Conservation (phyloP, 116 monocot genomes). For the Cymodocea nodosa region DNA sequence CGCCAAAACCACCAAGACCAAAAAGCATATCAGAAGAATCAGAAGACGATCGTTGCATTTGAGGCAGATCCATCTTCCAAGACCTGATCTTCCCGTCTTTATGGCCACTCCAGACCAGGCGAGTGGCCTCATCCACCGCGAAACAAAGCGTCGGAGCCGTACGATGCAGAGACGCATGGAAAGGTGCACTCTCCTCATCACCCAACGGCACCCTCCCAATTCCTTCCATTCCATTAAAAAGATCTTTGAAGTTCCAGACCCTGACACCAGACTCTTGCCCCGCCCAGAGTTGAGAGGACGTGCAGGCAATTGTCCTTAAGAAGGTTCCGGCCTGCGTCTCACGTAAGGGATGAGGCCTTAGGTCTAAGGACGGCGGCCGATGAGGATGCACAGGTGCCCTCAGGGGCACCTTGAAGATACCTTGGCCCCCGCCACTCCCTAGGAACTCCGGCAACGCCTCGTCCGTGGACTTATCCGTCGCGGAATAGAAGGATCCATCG, state of each 20-base stretch:
- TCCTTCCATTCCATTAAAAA: constrained; percentile 15
- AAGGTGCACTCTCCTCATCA: constrained; percentile 84
- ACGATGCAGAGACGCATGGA: constrained; percentile 31
- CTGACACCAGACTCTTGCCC: constrained; percentile 40
- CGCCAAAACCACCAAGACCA: neutral
- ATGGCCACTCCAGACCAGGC: constrained; percentile 82
- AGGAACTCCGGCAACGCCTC: constrained; percentile 51
- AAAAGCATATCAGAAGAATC: neutral
- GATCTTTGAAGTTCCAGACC: constrained; percentile 19
- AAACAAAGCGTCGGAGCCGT: constrained; percentile 62
- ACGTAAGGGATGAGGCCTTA: constrained; percentile 77
- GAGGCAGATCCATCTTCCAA: constrained; percentile 29
- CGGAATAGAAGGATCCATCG: too few relatives aligned
- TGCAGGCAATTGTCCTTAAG: constrained; percentile 50
- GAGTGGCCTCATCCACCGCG: constrained; percentile 44
- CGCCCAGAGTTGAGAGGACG: constrained; percentile 60
- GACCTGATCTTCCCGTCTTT: constrained; percentile 86
- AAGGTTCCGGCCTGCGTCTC: constrained; percentile 88
- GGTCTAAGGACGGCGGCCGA: constrained; percentile 70
- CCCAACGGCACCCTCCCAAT: constrained; percentile 15
- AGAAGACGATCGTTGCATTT: neutral
- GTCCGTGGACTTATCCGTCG: too few relatives aligned
- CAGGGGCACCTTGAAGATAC: constrained; percentile 64
- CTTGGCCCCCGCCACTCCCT: constrained; percentile 60
- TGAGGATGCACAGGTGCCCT: constrained; percentile 73